Evolutionary conservation across 495 filamentous ascomycete genomes (phyloP), one percentile per base, ranked within the genome.

Genomic region (Penicillium simplicissimum): DNA sequence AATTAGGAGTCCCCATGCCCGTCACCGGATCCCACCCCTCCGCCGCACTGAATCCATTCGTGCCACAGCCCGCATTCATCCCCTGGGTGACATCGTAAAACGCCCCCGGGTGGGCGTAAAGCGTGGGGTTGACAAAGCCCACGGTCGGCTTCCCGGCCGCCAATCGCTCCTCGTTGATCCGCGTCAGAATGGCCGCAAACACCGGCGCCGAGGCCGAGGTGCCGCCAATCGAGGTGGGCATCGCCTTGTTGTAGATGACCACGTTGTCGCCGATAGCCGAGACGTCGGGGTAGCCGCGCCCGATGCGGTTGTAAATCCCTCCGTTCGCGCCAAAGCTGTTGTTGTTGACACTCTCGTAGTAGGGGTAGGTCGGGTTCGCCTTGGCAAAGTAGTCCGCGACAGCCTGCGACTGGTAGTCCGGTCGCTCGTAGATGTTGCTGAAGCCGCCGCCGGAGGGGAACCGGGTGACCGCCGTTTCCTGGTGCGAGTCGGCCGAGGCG

Each of bases 281-380:
- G 28, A 91, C 81, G 55, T 91, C 88, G 0, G 88, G 88, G 60
- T 83, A 89, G 4, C 78, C 88, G 25, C 88, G 81, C 0, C 86
- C 86, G 8, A 78, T 76, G 8, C 80, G 79, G 63, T 85, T 85
- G 71, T 87, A 89, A 62, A 86, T 79, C 55, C 78, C 83, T 6
- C 73, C 69, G 34, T 81, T 79, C 28, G 68, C 72, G 38, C 72
- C 80, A 34, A 80, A 65, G 59, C 66, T 74, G 52, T 69, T 71
- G 65, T 73, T 80, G 60, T 76, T 65, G 37, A 70, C 71, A 31
- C 69, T 69, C 25, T 69, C 65, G 59, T 76, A 76, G 64, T 75
- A 77, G 0, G 72, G 67, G 64, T 84, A 84, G 1, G 64, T 66
- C 1, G 77, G 79, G 5, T 82, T 75, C 25, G 83, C 73, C 49